These are phyloP conservation scores for Malus asiatica DNA, from an alignment of 306 rosid genomes.

Conservation along the genomic window DNA sequence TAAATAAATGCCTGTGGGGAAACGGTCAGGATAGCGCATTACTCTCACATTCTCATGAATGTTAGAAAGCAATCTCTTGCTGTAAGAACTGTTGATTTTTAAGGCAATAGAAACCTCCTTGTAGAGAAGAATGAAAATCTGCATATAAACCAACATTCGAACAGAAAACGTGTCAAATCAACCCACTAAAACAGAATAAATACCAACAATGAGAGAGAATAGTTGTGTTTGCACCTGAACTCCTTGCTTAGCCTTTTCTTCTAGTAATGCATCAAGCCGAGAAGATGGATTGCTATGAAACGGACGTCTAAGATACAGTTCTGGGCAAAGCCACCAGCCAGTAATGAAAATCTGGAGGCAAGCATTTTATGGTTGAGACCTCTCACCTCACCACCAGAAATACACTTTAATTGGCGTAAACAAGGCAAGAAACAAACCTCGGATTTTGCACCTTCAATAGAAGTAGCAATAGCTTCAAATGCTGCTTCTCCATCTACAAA, in stretches of 20 bases:
- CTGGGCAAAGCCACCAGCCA: conserved; percentile 59
- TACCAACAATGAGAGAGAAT: not conserved
- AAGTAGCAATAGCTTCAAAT: conserved; percentile 44
- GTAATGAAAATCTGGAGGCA: conserved; percentile 40
- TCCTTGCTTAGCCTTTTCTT: conserved; percentile 40
- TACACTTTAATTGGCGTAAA: not conserved
- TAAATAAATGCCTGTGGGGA: conserved; percentile 37
- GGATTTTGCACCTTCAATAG: conserved; percentile 40
- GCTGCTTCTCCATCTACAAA: conserved; percentile 41
- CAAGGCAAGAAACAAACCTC: conserved; percentile 23
- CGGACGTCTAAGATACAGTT: conserved; percentile 43
- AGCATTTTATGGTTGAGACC: not conserved
- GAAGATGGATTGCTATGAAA: conserved; percentile 27
- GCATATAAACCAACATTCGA: not conserved
- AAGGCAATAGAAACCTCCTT: conserved; percentile 48
- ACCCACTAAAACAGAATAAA: not conserved
- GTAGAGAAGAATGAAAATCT: conserved; percentile 43
- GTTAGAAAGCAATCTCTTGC: conserved; percentile 29
- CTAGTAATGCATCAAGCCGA: conserved; percentile 38
- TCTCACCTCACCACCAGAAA: not conserved
- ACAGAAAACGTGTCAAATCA: no score
- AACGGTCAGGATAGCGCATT: conserved; percentile 39
- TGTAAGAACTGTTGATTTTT: conserved; percentile 40
- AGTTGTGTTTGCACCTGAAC: conserved; percentile 30
- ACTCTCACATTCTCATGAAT: conserved; percentile 42